Evolutionary conservation across 164 flowering plant species (phyloP).

Genomic region (Macadamia integrifolia): DNA sequence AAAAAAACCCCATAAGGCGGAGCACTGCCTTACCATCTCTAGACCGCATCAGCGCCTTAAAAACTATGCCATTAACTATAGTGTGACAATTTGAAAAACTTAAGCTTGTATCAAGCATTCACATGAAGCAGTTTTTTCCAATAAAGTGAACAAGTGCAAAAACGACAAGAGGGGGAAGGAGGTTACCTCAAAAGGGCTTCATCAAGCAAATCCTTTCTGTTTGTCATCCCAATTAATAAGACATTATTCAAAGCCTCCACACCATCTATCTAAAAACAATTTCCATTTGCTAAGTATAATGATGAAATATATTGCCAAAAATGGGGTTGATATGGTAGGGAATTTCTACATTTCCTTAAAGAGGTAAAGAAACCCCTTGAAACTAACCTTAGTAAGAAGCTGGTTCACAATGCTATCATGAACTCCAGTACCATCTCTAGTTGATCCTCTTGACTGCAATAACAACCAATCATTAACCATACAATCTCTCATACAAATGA

Average conservation of each 20-base stretch:
- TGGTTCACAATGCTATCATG: constrained; percentile 79
- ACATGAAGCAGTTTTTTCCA: too few species aligned
- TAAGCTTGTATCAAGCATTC: too few species aligned
- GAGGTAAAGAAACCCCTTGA: not conserved
- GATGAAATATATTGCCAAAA: not conserved
- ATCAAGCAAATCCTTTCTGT: constrained; percentile 93
- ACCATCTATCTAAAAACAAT: constrained; percentile 75
- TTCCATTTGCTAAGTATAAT: constrained; percentile 5
- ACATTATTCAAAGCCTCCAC: constrained; percentile 96
- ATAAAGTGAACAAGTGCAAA: not conserved
- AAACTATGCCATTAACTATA: too few species aligned
- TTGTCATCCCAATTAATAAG: constrained; percentile 97
- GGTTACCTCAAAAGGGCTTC: constrained; percentile 89
- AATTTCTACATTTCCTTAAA: not conserved
- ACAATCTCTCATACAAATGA: too few species aligned
- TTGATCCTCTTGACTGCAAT: constrained; percentile 65
- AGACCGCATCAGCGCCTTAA: too few species aligned
- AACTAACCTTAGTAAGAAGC: constrained; percentile 62
- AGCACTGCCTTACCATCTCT: too few species aligned
- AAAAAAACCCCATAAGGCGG: too few species aligned
- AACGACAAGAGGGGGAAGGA: constrained; percentile 8
- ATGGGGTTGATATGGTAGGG: not conserved
- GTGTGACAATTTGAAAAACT: too few species aligned
- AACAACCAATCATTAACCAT: not conserved
- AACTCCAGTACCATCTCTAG: constrained; percentile 76